Evolutionary conservation across 163 green algal genomes (phyloP).

Genomic region (Chlorella variabilis): DNA sequence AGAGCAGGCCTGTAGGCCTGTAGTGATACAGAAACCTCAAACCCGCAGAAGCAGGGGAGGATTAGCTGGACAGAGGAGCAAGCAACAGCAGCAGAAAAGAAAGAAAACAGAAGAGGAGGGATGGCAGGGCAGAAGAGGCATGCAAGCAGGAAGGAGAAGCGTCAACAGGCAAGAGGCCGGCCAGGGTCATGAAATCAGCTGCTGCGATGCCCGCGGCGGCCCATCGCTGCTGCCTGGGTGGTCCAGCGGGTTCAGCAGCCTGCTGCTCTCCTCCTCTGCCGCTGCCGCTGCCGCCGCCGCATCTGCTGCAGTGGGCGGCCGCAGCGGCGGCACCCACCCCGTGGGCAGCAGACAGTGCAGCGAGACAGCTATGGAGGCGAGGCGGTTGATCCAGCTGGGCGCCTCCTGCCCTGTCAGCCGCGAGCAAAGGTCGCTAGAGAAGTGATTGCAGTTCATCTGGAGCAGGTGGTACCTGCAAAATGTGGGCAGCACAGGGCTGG

Average conservation of each 20-base stretch:
- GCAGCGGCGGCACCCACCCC: conserved; percentile 80
- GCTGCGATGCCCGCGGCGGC: conserved; percentile 7
- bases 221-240: conserved; percentile 20
- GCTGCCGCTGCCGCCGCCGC: background rate
- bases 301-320: conserved; percentile 41
- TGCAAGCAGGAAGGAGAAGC: no score
- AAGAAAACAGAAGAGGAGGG: no score
- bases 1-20: no score
- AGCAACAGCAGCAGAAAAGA: no score
- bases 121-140: no score
- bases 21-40: no score
- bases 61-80: no score
- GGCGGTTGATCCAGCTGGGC: conserved; percentile 82
- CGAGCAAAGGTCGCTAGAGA: conserved; percentile 77
- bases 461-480: conserved; percentile 83
- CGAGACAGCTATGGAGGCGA: conserved; percentile 79
- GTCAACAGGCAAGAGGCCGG: no score
- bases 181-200: conserved; percentile 8
- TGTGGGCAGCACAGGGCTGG: no score
- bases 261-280: background rate
- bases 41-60: no score
- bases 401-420: conserved; percentile 70
- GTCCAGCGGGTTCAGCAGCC: conserved; percentile 18
- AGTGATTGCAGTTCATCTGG: conserved; percentile 74
- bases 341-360: conserved; percentile 86